phyloP scores from a whole-genome alignment of 495 filamentous ascomycete genomes.

The Rostrohypoxylon terebratum region DNA sequence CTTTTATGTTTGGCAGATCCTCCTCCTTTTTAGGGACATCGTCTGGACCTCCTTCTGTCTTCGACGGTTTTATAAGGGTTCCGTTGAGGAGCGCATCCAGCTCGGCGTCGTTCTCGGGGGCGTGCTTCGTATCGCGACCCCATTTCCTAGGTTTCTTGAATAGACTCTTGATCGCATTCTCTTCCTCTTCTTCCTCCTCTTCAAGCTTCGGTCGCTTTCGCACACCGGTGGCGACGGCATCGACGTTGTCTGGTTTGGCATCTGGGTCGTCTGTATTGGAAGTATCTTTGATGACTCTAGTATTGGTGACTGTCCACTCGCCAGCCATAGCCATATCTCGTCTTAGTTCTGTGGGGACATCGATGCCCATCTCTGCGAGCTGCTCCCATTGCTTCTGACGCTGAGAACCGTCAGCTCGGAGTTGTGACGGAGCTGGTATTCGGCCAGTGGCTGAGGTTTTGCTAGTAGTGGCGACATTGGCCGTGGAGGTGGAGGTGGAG shows the following conservation, averaged over 20 bases:
- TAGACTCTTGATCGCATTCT: conserved; percentile 66
- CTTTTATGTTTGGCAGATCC: conserved; percentile 54
- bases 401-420: conserved; percentile 69
- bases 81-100: conserved; percentile 77
- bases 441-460: background rate
- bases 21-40: conserved; percentile 13
- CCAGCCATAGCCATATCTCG: conserved; percentile 88
- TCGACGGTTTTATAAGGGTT: conserved; percentile 45
- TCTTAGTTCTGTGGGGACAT: conserved; percentile 82
- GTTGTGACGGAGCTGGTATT: conserved; percentile 30
- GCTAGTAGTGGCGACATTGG: conserved; percentile 31
- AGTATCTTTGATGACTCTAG: conserved; percentile 55
- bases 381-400: conserved; percentile 87
- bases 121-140: conserved; percentile 76
- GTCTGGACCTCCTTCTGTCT: conserved; percentile 44
- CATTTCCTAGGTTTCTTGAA: conserved; percentile 73
- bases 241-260: conserved; percentile 51
- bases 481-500: conserved; percentile 49
- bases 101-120: conserved; percentile 74
- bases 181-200: conserved; percentile 70
- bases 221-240: conserved; percentile 66
- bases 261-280: conserved; percentile 40
- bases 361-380: conserved; percentile 86
- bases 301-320: conserved; percentile 83
- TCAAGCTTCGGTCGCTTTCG: conserved; percentile 74